Percentiles rank a stretch among this genome's conserved stretches.
Evolutionary conservation across 1,284 basidiomycete genomes (phyloP).

Genomic region (Coniophora puteana): DNA sequence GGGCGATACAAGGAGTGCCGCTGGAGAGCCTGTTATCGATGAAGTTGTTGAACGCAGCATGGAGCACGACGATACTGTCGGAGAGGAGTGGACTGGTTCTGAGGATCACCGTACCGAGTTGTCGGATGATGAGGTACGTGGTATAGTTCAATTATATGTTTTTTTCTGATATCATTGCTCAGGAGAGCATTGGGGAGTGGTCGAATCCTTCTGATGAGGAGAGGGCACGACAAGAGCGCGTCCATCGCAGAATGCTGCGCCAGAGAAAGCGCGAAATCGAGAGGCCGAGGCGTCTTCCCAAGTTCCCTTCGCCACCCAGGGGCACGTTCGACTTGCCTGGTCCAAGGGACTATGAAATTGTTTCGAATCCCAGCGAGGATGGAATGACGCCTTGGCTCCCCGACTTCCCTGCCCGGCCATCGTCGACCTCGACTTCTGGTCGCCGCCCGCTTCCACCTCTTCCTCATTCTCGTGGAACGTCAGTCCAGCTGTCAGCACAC

Average conservation of each 20-base stretch:
- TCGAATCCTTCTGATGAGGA: conserved; percentile 89
- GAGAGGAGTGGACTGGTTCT: conserved; percentile 80
- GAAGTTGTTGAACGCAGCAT: too few relatives aligned
- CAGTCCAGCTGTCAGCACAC: conserved; percentile 55
- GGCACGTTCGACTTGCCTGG: conserved; percentile 36
- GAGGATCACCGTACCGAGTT: conserved; percentile 58
- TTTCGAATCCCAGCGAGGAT: conserved; percentile 82
- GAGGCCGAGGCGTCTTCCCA: conserved; percentile 65
- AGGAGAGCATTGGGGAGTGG: conserved; percentile 79
- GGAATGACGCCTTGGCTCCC: conserved; percentile 33
- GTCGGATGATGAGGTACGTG: conserved; percentile 62
- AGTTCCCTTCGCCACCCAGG: conserved; percentile 72
- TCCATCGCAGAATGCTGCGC: conserved; percentile 55
- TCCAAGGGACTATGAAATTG: conserved; percentile 56
- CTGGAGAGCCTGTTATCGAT: conserved; percentile 28
- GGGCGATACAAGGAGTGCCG: conserved; percentile 27
- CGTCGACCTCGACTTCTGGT: conserved; percentile 30
- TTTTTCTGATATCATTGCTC: conserved; percentile 11
- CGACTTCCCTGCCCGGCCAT: conserved; percentile 31
- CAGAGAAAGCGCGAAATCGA: conserved; percentile 42
- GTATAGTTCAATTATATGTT: conserved; percentile 5
- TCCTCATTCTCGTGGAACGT: conserved; percentile 61
- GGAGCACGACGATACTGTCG: conserved; percentile 52
- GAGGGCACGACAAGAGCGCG: conserved; percentile 61
- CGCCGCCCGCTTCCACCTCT: conserved; percentile 53